Conservation (phyloP, 148 eudicot species). For the Chenopodium formosanum region DNA sequence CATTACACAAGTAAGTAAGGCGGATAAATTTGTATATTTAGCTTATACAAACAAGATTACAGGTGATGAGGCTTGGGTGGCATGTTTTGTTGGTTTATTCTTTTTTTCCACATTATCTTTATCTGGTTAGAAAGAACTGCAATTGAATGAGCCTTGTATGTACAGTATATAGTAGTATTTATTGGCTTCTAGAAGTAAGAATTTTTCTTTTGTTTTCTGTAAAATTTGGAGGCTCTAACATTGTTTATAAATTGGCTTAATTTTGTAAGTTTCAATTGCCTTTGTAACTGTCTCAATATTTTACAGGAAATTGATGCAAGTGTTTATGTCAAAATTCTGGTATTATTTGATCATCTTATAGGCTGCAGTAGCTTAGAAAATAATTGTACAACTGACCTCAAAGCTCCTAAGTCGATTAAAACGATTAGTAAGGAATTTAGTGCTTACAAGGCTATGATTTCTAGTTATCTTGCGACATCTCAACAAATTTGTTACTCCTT, state of each 20-base stretch:
- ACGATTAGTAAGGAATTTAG: no score
- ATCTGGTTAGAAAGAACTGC: conserved; percentile 9
- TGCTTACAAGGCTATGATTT: no score
- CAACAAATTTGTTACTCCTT: no score
- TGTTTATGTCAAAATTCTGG: no score
- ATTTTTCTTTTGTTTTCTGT: background rate
- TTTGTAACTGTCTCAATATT: background rate
- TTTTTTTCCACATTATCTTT: background rate
- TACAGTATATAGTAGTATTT: conserved; percentile 10
- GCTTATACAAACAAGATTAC: conserved; percentile 11
- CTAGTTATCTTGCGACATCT: no score
- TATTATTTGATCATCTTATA: no score
- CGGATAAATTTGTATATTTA: conserved; percentile 8
- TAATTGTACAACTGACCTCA: no score
- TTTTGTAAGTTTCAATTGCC: no score
- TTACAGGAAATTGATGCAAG: background rate
- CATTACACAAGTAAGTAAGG: background rate
- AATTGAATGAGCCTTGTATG: conserved; percentile 10
- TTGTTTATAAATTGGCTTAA: background rate
- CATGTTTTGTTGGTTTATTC: conserved; percentile 4
- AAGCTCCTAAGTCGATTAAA: no score
- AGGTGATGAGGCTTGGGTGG: background rate
- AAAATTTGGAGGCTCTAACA: background rate
- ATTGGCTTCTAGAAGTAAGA: conserved; percentile 10
- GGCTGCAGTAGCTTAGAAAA: no score